Base-by-base conservation (phyloP, 2,329 filamentous ascomycete species). In the Leptodontidium sp. region DNA sequence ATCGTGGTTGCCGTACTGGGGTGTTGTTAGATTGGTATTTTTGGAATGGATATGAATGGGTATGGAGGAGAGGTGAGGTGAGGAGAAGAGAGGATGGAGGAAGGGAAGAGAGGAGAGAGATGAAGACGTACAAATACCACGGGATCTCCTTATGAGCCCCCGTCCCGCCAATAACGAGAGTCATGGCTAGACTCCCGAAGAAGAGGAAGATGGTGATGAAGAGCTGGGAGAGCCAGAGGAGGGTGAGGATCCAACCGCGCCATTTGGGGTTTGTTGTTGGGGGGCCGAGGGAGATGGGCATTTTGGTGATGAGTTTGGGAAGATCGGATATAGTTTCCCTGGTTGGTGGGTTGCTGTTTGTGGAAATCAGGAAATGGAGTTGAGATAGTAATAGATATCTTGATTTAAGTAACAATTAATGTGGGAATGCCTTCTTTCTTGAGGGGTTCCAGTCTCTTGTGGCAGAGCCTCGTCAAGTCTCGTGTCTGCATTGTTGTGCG, bases 191-290 rank as follows among this genome's bases (percentile, higher is more conserved):
- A 45, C 49, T 52, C 47, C 24, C 17, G 29, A 53, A 38, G 29
- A 52, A 63, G 45, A 63, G 45, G n/a, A 38, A 24, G n/a, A 26
- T 15, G n/a, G 49, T 52, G 24, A 63, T 26, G 29, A 35, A 17
- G 7, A 63, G 61, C 40, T 63, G 61, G 7, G 61, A 43, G 26
- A 63, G 49, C 61, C 61, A 53, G 45, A 63, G 14, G 9, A 53
- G 45, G 17, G 35, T n/a, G 15, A 63, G 45, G 15, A 17, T 38
- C 29, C 17, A 40, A 4, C 38, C 50, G 14, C 45, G 49, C 61
- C 61, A 63, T 63, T 45, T 63, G n/a, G 61, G 45, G 29, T 63
- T 63, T 6, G 61, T 63, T 0, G 47, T 52, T 12, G 61, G 61
- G 61, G 47, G 17, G 29, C 47, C 61, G 26, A 63, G 61, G 26